Base-by-base conservation (phyloP, 768 basidiomycete species). In the Hypholoma fasciculare region DNA sequence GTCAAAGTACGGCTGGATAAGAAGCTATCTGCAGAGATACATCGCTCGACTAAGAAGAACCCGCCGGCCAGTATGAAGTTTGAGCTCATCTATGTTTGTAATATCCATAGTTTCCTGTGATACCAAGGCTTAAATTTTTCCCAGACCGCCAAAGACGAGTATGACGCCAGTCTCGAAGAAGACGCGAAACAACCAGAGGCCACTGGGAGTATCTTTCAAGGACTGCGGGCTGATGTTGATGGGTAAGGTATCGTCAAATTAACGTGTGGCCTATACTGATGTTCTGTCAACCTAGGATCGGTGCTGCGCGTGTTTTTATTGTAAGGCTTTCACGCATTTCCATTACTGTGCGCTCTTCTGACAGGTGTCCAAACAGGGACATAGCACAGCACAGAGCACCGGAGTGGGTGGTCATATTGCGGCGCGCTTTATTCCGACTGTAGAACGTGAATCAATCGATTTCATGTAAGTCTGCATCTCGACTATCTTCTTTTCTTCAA, bases 41-140 rank as follows among this genome's bases (percentile, higher is more conserved):
- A 90, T 58, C 80, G 96, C 58, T 92, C 94, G 0, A 99, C 96
- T 11, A 98, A 98, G 82, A 99, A 99, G 78, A 88, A 91, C 54
- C 90, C 93, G 0, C 96, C 96, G 0, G 75, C 73, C 4, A 82
- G 77, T 52, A 82, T 95, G 68, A 86, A 80, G 55, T 90, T 91
- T 54, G 85, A 90, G 63, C 78, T 99, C 12, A 93, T 99, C 40
- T 98, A 92, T 75, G 89, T 91, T 52, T 61, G 85, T 64, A 47
- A 3, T 12, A 37, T 52, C 12, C 39, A 12, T 19, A 5, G 16
- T 20, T 37, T n/a, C 42, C 13, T 7, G 14, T 42, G 26, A 2
- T 36, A 7, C 49, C 38, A 34, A 26, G 37, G 11, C 44, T 36
- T 44, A 14, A 34, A 47, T 52, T 49, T 57, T 44, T 54, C 11